Evolutionary conservation across 371 early-diverging fungal genomes (phyloP).

Genomic region (Mucor irregularis): DNA sequence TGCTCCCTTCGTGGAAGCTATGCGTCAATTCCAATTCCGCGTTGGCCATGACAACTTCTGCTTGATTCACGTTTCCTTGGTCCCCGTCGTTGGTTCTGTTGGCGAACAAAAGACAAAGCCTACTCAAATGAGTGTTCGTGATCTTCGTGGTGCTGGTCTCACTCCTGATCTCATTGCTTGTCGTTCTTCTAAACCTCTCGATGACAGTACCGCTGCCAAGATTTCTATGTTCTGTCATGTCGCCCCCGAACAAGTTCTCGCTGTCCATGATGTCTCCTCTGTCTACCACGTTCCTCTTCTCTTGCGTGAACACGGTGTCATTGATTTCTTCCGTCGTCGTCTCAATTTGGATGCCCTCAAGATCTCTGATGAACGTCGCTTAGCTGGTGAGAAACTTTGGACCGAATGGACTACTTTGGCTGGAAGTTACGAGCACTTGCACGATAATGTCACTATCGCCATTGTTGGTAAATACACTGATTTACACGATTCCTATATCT

Average conservation of each 20-base stretch:
- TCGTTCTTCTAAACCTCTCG: constrained; percentile 82
- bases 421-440: constrained; percentile 72
- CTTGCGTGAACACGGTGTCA: constrained; percentile 82
- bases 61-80: constrained; percentile 95
- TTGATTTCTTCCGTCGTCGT: constrained; percentile 79
- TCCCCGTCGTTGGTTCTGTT: constrained; percentile 97
- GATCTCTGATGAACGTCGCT: constrained; percentile 50
- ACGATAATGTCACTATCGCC: constrained; percentile 87
- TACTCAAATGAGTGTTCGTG: constrained; percentile 94
- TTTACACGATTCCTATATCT: constrained; percentile 95
- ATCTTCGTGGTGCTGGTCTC: constrained; percentile 93
- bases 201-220: constrained; percentile 83
- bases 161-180: constrained; percentile 97
- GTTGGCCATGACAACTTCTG: constrained; percentile 97
- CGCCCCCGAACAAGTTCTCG: constrained; percentile 81
- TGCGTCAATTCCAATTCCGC: constrained; percentile 98
- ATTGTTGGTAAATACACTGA: constrained; percentile 97
- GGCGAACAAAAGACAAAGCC: constrained; percentile 99
- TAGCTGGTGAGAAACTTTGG: constrained; percentile 68
- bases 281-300: constrained; percentile 97
- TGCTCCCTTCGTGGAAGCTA: constrained; percentile 97
- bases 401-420: constrained; percentile 86
- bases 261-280: constrained; percentile 93
- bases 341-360: constrained; percentile 70
- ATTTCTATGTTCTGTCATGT: constrained; percentile 99